A percentile compares a stretch with the other conserved stretches of the same genome.
Evolutionary conservation across 1,139 yeast species (phyloP).

Genomic region (Nakaseomyces nivariensis): DNA sequence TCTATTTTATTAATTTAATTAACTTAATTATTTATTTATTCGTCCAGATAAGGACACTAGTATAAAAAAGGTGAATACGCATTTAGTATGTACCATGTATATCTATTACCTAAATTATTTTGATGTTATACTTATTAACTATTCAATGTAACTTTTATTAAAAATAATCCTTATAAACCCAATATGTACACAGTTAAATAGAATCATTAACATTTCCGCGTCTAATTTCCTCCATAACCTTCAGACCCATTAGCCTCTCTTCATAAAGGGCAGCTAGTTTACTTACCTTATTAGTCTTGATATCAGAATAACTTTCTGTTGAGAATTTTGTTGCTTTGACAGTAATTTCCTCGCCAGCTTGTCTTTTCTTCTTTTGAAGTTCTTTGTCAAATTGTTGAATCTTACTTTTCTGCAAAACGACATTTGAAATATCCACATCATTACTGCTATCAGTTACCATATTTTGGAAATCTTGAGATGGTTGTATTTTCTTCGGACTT

Average conservation of each 20-base stretch:
- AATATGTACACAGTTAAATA: not conserved
- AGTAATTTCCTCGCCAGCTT: slow-evolving; percentile 12
- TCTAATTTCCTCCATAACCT: slow-evolving; percentile 33
- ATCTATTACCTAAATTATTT: not conserved
- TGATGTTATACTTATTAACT: not conserved
- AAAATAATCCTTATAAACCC: too few species aligned
- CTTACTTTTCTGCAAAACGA: slow-evolving; percentile 11
- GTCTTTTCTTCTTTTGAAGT: slow-evolving; percentile 18
- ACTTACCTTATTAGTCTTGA: slow-evolving; percentile 43
- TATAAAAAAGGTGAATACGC: not conserved
- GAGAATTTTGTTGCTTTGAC: slow-evolving; percentile 17
- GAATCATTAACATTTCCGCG: not conserved
- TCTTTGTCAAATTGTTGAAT: slow-evolving; percentile 26
- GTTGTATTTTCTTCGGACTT: not conserved
- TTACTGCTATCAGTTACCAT: slow-evolving; percentile 17
- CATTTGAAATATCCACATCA: slow-evolving; percentile 3
- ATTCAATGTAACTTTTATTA: too few species aligned
- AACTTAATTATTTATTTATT: not conserved
- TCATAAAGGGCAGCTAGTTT: slow-evolving; percentile 48
- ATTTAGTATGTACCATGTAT: not conserved
- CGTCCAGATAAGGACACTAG: not conserved
- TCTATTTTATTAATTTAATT: not conserved
- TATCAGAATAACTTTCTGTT: slow-evolving; percentile 37
- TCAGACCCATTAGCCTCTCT: slow-evolving; percentile 45
- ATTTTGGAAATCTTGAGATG: slow-evolving; percentile 12